phyloP scores from a whole-genome alignment of 2,329 filamentous ascomycete species.

The Monilinia vaccinii-corymbosi region DNA sequence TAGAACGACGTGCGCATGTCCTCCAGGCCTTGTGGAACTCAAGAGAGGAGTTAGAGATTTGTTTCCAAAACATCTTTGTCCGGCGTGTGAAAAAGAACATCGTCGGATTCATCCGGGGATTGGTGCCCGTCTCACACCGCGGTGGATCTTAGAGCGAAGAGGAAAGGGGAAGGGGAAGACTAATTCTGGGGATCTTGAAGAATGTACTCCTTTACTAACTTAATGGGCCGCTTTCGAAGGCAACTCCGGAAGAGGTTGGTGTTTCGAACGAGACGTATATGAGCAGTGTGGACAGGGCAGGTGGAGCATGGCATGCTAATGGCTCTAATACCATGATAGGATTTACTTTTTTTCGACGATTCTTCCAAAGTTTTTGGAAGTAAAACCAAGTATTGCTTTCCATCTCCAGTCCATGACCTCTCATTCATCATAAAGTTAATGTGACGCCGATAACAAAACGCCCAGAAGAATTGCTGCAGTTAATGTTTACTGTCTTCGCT shows the following conservation, averaged over 20 bases:
- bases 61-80: not conserved
- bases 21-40: not conserved
- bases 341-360: not conserved
- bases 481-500: too few species aligned
- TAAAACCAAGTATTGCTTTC: too few species aligned
- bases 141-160: not conserved
- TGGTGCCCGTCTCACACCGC: not conserved
- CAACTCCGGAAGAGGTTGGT: not conserved
- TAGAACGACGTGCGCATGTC: not conserved
- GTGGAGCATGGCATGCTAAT: not conserved
- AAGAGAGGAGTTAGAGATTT: not conserved
- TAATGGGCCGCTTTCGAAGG: not conserved
- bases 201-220: not conserved
- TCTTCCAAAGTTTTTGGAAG: not conserved
- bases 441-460: too few species aligned
- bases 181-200: not conserved
- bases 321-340: not conserved
- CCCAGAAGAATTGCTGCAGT: too few species aligned
- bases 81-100: not conserved
- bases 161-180: too few species aligned
- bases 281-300: too few species aligned
- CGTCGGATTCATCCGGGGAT: not conserved
- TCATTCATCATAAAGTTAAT: too few species aligned
- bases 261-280: not conserved
- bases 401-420: too few species aligned